Percentiles rank a stretch among this genome's conserved stretches.
Conservation (phyloP, 2,329 filamentous ascomycete genomes). For the Fusarium secorum region DNA sequence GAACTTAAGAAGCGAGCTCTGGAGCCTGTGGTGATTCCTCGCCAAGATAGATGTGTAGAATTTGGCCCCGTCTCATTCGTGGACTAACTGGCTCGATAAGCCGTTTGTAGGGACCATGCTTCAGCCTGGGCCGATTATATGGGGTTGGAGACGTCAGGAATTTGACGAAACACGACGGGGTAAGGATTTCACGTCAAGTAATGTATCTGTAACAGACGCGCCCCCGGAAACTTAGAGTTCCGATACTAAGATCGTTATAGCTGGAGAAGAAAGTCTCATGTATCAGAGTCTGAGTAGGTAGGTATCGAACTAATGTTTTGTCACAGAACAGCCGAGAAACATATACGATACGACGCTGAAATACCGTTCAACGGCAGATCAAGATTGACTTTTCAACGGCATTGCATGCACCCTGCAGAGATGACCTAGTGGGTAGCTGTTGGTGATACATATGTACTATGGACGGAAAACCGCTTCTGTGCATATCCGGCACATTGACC, state of each 20-base stretch:
- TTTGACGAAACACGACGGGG: slow-evolving; percentile 24
- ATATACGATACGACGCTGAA: not conserved
- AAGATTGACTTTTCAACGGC: not conserved
- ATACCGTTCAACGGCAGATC: not conserved
- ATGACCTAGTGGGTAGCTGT: not conserved
- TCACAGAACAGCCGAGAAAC: not conserved
- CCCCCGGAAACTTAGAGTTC: slow-evolving; percentile 23
- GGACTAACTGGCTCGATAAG: slow-evolving; percentile 23
- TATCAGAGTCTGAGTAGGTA: not conserved
- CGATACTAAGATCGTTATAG: slow-evolving; percentile 23
- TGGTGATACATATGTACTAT: not conserved
- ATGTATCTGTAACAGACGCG: slow-evolving; percentile 30
- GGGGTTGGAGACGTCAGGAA: slow-evolving; percentile 27
- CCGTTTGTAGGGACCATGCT: slow-evolving; percentile 16
- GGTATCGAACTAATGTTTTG: not conserved
- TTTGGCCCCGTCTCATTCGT: slow-evolving; percentile 29
- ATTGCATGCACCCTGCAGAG: not conserved
- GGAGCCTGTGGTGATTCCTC: not conserved
- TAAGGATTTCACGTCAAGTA: slow-evolving; percentile 11
- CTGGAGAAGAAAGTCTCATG: not conserved
- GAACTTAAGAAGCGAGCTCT: slow-evolving; percentile 2
- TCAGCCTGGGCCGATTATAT: slow-evolving; percentile 23
- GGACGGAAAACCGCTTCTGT: slow-evolving; percentile 6
- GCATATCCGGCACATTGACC: slow-evolving; percentile 8
- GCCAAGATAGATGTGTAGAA: slow-evolving; percentile 1